Conservation (phyloP, 805 yeast genomes). For the Metschnikowia cubensis region DNA sequence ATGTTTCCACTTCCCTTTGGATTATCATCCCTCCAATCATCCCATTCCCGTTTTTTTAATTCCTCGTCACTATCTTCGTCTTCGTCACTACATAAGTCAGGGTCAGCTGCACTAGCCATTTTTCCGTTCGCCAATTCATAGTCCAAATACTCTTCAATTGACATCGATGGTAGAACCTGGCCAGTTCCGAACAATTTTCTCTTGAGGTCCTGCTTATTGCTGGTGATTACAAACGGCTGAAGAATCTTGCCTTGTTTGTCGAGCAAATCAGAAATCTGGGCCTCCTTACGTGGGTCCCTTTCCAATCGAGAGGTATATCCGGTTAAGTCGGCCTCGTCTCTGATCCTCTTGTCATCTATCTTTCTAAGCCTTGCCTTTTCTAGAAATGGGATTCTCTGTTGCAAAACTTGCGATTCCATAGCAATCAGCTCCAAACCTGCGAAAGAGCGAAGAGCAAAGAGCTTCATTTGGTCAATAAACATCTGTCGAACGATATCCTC, state of each 20-base stretch:
- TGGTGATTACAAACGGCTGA: constrained; percentile 76
- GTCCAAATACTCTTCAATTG: constrained; percentile 87
- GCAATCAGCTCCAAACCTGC: constrained; percentile 52
- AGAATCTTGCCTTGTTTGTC: constrained; percentile 74
- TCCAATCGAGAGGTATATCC: constrained; percentile 68
- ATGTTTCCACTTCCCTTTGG: constrained; percentile 91
- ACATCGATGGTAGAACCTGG: constrained; percentile 87
- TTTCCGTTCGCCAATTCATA: constrained; percentile 84
- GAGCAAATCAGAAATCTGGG: constrained; percentile 38
- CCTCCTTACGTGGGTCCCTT: constrained; percentile 32
- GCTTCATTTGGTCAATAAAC: constrained; percentile 51
- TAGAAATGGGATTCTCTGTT: constrained; percentile 4
- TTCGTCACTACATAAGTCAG: constrained; percentile 40
- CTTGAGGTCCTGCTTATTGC: constrained; percentile 50
- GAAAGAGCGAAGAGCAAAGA: constrained; percentile 52
- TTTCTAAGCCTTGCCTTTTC: not conserved
- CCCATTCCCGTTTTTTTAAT: constrained; percentile 82
- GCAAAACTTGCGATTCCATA: constrained; percentile 66
- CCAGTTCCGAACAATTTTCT: constrained; percentile 84
- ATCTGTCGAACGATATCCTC: constrained; percentile 53
- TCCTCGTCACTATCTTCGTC: constrained; percentile 71
- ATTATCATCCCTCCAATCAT: constrained; percentile 82
- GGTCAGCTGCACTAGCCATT: constrained; percentile 48
- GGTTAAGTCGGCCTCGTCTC: constrained; percentile 22
- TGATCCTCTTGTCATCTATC: constrained; percentile 4